phyloP scores from a whole-genome alignment of 2,329 filamentous ascomycete species.

The Beauveria australis region DNA sequence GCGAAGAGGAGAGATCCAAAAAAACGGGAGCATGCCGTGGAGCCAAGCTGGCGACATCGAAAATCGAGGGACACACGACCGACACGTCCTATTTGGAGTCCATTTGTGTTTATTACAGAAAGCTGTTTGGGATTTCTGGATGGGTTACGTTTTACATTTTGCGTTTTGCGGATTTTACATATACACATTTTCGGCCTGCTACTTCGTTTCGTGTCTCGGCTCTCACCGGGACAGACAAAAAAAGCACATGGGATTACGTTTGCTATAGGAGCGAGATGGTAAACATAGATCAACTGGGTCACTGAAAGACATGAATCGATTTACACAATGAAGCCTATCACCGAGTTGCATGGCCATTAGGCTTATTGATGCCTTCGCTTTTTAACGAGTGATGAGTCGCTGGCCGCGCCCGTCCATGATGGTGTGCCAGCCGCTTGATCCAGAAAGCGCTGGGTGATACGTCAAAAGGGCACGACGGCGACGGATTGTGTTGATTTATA shows the following conservation, averaged over 20 bases:
- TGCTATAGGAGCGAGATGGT: conserved; percentile 7
- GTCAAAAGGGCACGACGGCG: too few relatives aligned
- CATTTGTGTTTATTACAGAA: conserved; percentile 2
- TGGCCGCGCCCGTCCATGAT: too few relatives aligned
- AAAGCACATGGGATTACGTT: conserved; percentile 3
- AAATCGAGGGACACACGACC: background rate
- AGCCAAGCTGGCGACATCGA: background rate
- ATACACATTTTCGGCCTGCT: background rate
- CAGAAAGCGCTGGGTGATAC: too few relatives aligned
- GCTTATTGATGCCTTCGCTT: too few relatives aligned
- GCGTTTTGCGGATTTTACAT: background rate
- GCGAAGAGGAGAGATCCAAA: background rate
- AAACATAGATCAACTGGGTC: conserved; percentile 2
- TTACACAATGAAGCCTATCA: too few relatives aligned
- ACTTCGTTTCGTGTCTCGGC: background rate
- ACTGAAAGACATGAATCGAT: background rate
- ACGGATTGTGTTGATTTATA: too few relatives aligned
- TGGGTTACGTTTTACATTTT: conserved; percentile 3
- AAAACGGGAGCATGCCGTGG: background rate
- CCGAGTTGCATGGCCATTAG: too few relatives aligned
- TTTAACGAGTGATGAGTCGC: too few relatives aligned
- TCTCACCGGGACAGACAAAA: background rate
- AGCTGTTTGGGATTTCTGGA: conserved; percentile 4
- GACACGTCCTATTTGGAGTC: conserved; percentile 1
- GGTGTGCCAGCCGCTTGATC: too few relatives aligned